phyloP scores from a whole-genome alignment of 176 grass and related monocot genomes.

The Panicum miliaceum region DNA sequence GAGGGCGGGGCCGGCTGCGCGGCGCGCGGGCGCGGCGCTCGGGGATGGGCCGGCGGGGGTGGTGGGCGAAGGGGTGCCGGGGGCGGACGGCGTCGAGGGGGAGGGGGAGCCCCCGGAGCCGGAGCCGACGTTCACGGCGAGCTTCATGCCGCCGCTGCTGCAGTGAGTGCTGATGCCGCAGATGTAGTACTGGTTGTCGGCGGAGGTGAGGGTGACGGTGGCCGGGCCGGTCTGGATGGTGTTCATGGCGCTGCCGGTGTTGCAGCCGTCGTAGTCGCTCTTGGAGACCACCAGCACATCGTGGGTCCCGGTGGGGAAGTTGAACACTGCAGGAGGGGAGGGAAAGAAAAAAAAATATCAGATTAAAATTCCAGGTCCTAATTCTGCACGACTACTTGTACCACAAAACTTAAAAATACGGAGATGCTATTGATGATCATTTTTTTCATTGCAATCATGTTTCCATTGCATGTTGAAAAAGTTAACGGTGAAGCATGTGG shows the following conservation, averaged over 20 bases:
- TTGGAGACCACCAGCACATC: constrained; percentile 47
- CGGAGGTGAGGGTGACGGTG: constrained; percentile 48
- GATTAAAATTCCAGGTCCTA: background rate
- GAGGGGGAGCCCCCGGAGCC: constrained; percentile 37
- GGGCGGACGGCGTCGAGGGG: background rate
- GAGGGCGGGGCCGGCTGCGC: constrained; percentile 15
- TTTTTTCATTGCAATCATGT: no score
- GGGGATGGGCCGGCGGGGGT: constrained; percentile 23
- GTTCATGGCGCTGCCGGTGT: constrained; percentile 28
- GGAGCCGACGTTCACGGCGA: constrained; percentile 50
- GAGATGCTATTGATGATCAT: no score
- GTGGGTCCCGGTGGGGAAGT: constrained; percentile 44
- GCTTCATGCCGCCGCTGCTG: constrained; percentile 61
- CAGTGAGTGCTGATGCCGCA: constrained; percentile 66
- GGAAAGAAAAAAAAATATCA: background rate
- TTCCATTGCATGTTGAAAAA: no score
- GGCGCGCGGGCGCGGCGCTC: constrained; percentile 5
- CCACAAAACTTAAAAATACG: no score
- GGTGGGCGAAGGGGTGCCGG: background rate
- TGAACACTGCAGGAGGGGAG: constrained; percentile 60
- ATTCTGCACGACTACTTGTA: no score
- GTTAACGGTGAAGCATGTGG: background rate
- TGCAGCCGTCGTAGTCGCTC: constrained; percentile 46
- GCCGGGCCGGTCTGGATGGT: constrained; percentile 30
- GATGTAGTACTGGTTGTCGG: constrained; percentile 73